Evolutionary conservation across 768 basidiomycete genomes (phyloP).

Genomic region (Kwoniella shandongensis): DNA sequence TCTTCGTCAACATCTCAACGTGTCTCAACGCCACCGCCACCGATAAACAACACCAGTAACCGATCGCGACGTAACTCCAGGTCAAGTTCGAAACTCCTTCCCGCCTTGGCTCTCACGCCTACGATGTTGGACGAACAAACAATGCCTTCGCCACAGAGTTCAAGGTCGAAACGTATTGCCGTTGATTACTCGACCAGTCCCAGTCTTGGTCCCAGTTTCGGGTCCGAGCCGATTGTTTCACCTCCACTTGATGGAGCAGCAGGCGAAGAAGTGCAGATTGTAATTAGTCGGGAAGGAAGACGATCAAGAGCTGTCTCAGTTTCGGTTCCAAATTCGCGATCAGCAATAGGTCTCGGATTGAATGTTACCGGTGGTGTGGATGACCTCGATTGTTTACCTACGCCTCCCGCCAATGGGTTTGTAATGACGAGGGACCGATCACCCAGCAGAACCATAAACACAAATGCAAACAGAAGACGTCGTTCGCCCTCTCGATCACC

Average conservation of each 20-base stretch:
- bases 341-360: not conserved
- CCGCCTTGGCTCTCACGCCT: slow-evolving; percentile 13
- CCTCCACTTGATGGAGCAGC: not conserved
- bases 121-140: not conserved
- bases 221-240: not conserved
- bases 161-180: slow-evolving; percentile 5
- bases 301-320: slow-evolving; percentile 16
- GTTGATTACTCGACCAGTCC: slow-evolving; percentile 8
- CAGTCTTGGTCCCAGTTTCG: too few species aligned
- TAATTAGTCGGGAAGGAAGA: slow-evolving; percentile 19
- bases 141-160: slow-evolving; percentile 1
- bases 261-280: slow-evolving; percentile 23
- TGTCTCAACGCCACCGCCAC: slow-evolving; percentile 25
- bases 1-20: slow-evolving; percentile 24
- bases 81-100: slow-evolving; percentile 18
- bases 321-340: not conserved
- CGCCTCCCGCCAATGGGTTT: slow-evolving; percentile 1
- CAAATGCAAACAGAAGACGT: not conserved
- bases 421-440: slow-evolving; percentile 1
- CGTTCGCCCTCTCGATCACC: not conserved
- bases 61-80: slow-evolving; percentile 8
- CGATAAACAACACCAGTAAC: too few species aligned
- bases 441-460: slow-evolving; percentile 5
- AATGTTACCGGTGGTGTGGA: too few species aligned
- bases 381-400: slow-evolving; percentile 5